Conservation (phyloP, 2,329 filamentous ascomycete genomes). For the Amauroascus niger region DNA sequence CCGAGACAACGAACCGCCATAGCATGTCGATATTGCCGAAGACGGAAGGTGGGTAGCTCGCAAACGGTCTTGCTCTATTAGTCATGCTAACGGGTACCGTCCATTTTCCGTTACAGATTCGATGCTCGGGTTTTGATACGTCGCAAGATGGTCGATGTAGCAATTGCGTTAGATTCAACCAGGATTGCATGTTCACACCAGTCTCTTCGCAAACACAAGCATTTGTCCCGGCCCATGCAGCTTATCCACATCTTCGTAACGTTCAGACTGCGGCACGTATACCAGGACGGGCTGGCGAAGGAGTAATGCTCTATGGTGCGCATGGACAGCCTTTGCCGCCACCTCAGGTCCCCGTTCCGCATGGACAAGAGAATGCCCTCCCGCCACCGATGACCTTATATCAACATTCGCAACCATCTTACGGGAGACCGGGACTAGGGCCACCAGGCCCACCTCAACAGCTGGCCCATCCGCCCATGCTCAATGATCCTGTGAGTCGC, state of each 20-base stretch:
- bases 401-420: conserved; percentile 27
- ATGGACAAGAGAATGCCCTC: conserved; percentile 27
- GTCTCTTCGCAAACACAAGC: conserved; percentile 61
- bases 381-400: conserved; percentile 37
- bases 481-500: conserved; percentile 41
- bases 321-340: conserved; percentile 38
- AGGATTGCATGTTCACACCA: conserved; percentile 68
- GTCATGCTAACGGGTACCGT: conserved; percentile 1
- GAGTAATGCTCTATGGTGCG: conserved; percentile 40
- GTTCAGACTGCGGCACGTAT: conserved; percentile 25
- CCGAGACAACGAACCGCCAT: conserved; percentile 45
- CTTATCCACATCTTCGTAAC: conserved; percentile 48
- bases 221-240: conserved; percentile 62
- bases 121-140: conserved; percentile 64
- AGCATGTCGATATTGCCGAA: conserved; percentile 44
- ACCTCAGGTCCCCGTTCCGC: conserved; percentile 19
- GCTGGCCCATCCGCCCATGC: conserved; percentile 31
- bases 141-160: conserved; percentile 62
- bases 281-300: conserved; percentile 28
- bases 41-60: conserved; percentile 39
- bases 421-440: conserved; percentile 27
- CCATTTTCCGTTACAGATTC: conserved; percentile 45
- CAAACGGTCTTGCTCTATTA: background rate
- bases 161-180: conserved; percentile 64
- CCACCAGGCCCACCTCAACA: conserved; percentile 24